Base-by-base conservation (phyloP, 73 alveolate genomes). In the Breviolum minutum region DNA sequence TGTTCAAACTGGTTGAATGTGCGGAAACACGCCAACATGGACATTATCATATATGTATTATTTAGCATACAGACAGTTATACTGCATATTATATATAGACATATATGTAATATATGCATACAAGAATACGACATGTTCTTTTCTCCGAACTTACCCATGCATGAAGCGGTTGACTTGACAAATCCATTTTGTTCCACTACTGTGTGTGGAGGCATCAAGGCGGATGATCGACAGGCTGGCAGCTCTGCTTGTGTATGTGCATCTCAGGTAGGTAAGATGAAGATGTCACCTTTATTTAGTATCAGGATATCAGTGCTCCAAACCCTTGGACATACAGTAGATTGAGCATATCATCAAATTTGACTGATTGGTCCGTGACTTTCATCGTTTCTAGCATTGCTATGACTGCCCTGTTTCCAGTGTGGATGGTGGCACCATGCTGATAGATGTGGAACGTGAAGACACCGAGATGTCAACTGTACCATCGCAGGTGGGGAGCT, bases 361-460 rank as follows among this genome's bases (percentile, higher is more conserved):
- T 40, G 54, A 40, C 54, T 40, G 54, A 40, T 40, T 40, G 54
- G 54, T 40, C 54, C 54, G 54, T 40, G 54, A 40, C 54, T 0
- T n/a, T n/a, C 0, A 40, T 40, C 54, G 54, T 40, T 40, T 40
- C 54, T 2, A 2, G 54, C 54, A 40, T 40, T 40, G 54, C 54
- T 40, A 40, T 40, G 54, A 40, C 54, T 40, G 54, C 54, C 54
- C 70, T 14, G 29, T 54, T 70, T n/a, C n/a, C 48, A 81, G 90
- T 40, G 19, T 66, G 66, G 90, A 81, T 81, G 90, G 90, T 54
- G 90, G 90, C 70, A 63, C 94, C 30, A 86, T 86, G 94, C 94
- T 86, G 64, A 86, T 86, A 26, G 94, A 86, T 16, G 79, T 86
- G 63, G 94, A 86, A 63, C 79, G 64, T 14, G 29, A 29, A 7